These are phyloP conservation scores for Fragaria nilgerrensis DNA, from an alignment of 306 rosid species.

Conservation along the genomic window DNA sequence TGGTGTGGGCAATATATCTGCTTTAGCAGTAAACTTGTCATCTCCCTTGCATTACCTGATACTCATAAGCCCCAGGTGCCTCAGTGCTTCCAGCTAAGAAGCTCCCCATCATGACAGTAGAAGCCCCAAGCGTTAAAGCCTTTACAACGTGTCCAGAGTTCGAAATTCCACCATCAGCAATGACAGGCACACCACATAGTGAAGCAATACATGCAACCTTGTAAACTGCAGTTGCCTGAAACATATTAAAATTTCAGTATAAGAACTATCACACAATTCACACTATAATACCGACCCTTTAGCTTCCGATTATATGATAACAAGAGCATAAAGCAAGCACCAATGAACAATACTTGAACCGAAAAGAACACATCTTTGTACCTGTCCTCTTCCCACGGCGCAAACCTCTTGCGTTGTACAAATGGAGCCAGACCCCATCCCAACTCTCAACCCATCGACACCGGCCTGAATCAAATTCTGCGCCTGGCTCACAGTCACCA, in stretches of 20 bases:
- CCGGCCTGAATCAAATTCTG: slow-evolving; percentile 87
- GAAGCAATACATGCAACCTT: slow-evolving; percentile 81
- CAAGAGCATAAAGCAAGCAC: no score
- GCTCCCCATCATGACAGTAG: slow-evolving; percentile 97
- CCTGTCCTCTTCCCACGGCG: slow-evolving; percentile 97
- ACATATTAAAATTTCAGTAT: slow-evolving; percentile 1
- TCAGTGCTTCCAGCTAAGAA: slow-evolving; percentile 88
- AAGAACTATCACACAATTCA: not conserved
- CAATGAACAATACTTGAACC: not conserved
- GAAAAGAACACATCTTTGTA: slow-evolving; percentile 21
- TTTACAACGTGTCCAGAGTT: slow-evolving; percentile 87
- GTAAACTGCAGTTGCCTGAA: slow-evolving; percentile 82
- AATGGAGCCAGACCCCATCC: slow-evolving; percentile 98
- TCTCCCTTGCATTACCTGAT: slow-evolving; percentile 50
- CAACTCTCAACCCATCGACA: slow-evolving; percentile 83
- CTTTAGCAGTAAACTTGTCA: not conserved
- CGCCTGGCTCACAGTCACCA: slow-evolving; percentile 84
- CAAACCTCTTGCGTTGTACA: slow-evolving; percentile 97
- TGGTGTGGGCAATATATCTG: not conserved
- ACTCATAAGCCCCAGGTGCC: slow-evolving; percentile 79
- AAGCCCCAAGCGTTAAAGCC: slow-evolving; percentile 83
- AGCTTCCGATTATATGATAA: no score
- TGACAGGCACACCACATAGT: slow-evolving; percentile 71
- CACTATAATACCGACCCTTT: not conserved
- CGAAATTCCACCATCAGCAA: slow-evolving; percentile 96